Base-by-base conservation (phyloP, 1,139 yeast species). In the Meyerozyma carpophila region DNA sequence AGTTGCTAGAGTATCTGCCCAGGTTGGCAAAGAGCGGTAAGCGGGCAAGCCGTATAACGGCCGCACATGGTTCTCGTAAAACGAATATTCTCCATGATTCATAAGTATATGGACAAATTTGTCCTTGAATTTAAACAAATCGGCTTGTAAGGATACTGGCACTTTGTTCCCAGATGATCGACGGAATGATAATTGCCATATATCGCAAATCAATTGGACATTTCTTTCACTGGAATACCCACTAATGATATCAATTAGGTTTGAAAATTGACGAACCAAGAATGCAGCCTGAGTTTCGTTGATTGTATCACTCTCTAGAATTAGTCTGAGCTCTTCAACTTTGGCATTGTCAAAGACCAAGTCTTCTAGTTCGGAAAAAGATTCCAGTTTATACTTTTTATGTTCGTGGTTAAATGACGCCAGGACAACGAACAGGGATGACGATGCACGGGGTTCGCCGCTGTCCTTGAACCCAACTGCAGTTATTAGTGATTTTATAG, bases 1-100 rank as follows among this genome's bases (percentile, higher is more conserved):
- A 2, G 46, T 41, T 24, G 55, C 56, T 26, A 63, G 43, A 4
- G 43, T 45, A 41, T 66, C 70, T 9, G 59, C 55, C 63, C 63
- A 62, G 7, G 56, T 39, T 4, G 41, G 27, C 8, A 51, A 38
- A 11, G n/a, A 10, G 8, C 13, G 25, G 14, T 20, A 34, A 8
- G 11, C 26, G 3, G n/a, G 37, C 13, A 10, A 20, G 16, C n/a
- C 39, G 32, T 45, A 46, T 8, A 58, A 40, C 9, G 63, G 64
- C n/a, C 32, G 32, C 8, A 57, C 56, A 26, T 51, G 40, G 11
- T 41, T 21, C 36, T 51, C 50, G 48, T 65, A 65, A 8, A 52
- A 37, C 13, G 47, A 40, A 45, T 56, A 63, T 18, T 53, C 47
- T 11, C 55, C 45, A 5, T 51, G 47, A 38, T 62, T 58, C 24